phyloP scores from a whole-genome alignment of 2,329 filamentous ascomycete genomes.

The Fusarium stilboides region DNA sequence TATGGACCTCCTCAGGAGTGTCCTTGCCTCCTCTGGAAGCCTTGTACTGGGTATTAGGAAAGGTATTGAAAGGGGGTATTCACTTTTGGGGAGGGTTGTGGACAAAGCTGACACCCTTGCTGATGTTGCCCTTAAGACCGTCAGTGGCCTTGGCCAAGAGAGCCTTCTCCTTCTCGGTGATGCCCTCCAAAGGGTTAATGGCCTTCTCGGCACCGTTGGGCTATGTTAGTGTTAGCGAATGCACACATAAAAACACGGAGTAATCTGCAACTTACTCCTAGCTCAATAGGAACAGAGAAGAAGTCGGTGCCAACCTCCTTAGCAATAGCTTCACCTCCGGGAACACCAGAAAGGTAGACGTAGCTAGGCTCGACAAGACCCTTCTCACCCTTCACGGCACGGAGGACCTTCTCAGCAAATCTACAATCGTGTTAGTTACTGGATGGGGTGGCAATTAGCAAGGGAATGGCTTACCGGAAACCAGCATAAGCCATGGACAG shows the following conservation, averaged over 20 bases:
- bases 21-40: slow-evolving; percentile 49
- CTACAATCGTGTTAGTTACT: slow-evolving; percentile 60
- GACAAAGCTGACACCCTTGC: slow-evolving; percentile 92
- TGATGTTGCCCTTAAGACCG: slow-evolving; percentile 92
- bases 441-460: not conserved
- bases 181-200: slow-evolving; percentile 80
- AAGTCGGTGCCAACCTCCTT: slow-evolving; percentile 90
- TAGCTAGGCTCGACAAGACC: slow-evolving; percentile 95
- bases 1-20: slow-evolving; percentile 51
- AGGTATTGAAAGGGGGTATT: slow-evolving; percentile 57
- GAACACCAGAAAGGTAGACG: slow-evolving; percentile 92
- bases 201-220: slow-evolving; percentile 88
- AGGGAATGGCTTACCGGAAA: slow-evolving; percentile 74
- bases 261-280: slow-evolving; percentile 79
- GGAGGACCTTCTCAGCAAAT: slow-evolving; percentile 95
- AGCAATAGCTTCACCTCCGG: slow-evolving; percentile 87
- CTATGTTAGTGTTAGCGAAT: slow-evolving; percentile 63
- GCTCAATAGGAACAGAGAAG: slow-evolving; percentile 96
- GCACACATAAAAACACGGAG: slow-evolving; percentile 15
- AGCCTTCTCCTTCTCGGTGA: slow-evolving; percentile 90
- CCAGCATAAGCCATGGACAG: slow-evolving; percentile 97
- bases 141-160: slow-evolving; percentile 82
- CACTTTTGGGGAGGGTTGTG: slow-evolving; percentile 91
- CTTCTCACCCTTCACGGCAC: slow-evolving; percentile 89
- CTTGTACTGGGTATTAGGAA: slow-evolving; percentile 48